These are phyloP conservation scores for Ustilago shanxiensis DNA, from an alignment of 1,284 basidiomycete genomes.

Conservation along the genomic window DNA sequence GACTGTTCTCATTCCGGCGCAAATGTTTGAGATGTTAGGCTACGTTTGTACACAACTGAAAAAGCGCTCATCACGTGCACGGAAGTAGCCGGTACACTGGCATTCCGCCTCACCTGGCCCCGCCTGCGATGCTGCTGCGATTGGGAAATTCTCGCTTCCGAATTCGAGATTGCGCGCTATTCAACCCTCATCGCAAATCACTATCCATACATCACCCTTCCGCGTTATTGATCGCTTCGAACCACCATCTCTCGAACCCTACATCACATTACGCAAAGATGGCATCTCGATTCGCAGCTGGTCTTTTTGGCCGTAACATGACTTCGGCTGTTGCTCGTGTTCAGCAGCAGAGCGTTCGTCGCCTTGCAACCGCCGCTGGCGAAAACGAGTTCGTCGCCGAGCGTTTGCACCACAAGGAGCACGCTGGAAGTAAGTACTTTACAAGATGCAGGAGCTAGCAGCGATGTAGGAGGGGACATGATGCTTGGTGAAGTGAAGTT, in stretches of 20 bases:
- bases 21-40: neutral
- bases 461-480: too few species aligned
- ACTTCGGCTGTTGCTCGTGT: constrained; percentile 19
- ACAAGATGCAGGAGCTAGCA: neutral
- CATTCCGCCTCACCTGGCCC: neutral
- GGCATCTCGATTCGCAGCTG: constrained; percentile 49
- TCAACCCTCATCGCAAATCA: constrained; percentile 3
- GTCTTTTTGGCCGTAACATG: constrained; percentile 37
- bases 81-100: constrained; percentile 13
- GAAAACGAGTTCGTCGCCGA: constrained; percentile 58
- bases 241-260: neutral
- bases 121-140: neutral
- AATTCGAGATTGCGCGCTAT: constrained; percentile 11
- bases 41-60: neutral
- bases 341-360: constrained; percentile 22
- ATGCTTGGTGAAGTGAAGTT: too few species aligned
- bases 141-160: constrained; percentile 23
- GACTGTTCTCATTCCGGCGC: neutral
- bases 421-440: constrained; percentile 59
- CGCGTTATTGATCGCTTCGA: neutral
- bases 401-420: constrained; percentile 59
- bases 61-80: constrained; percentile 22
- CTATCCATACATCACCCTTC: neutral
- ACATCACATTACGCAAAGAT: constrained; percentile 14
- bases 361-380: constrained; percentile 33